Evolutionary conservation across 306 rosid genomes (phyloP).

Genomic region (Quercus dentata): DNA sequence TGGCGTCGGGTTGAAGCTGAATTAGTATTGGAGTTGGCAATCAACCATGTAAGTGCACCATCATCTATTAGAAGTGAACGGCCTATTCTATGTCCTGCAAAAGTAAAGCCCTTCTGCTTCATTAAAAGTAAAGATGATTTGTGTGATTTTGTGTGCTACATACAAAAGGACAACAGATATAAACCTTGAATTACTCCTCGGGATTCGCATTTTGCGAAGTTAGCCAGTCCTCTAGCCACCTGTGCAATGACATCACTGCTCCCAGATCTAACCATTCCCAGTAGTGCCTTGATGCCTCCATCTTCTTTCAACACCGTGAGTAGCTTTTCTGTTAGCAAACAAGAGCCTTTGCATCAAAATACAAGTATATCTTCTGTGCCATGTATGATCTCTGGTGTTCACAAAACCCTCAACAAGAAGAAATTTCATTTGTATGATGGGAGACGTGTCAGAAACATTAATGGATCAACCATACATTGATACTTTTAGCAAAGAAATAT

Average conservation of each 20-base stretch:
- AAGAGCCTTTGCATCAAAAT: constrained; percentile 7
- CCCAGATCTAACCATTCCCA: constrained; percentile 52
- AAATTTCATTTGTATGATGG: not conserved
- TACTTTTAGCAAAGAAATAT: no score
- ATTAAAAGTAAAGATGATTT: not conserved
- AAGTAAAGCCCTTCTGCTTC: not conserved
- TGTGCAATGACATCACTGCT: constrained; percentile 59
- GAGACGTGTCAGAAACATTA: not conserved
- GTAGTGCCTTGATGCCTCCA: constrained; percentile 62
- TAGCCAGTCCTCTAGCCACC: constrained; percentile 67
- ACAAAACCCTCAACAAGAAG: not conserved
- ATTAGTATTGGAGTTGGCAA: constrained; percentile 36
- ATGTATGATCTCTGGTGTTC: not conserved
- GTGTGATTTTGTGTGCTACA: not conserved
- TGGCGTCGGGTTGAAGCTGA: constrained; percentile 59
- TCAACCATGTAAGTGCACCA: constrained; percentile 57
- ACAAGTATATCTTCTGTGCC: not conserved
- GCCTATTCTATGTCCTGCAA: constrained; percentile 55
- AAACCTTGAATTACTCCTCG: constrained; percentile 58
- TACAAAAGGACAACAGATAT: not conserved
- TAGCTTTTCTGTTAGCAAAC: constrained; percentile 40
- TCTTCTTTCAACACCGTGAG: constrained; percentile 53
- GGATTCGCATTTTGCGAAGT: constrained; percentile 71
- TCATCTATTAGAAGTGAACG: constrained; percentile 53
- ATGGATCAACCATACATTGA: not conserved